A percentile compares a stretch with the other conserved stretches of the same genome.
These are phyloP conservation scores for Dimargaris xerosporica DNA, from an alignment of 192 early-diverging fungal species.

Conservation along the genomic window DNA sequence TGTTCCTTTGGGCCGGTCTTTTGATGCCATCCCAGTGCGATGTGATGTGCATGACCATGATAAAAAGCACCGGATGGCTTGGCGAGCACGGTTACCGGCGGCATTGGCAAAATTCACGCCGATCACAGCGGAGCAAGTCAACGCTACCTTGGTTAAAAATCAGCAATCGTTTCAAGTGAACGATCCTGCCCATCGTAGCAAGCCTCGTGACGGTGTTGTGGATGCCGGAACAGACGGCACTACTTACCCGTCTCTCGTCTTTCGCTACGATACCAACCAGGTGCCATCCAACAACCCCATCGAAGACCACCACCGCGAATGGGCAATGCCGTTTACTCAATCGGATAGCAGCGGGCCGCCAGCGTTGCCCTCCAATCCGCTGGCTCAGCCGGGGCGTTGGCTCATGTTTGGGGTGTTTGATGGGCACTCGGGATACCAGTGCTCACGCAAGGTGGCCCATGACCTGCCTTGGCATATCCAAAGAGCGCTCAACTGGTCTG, in stretches of 20 bases:
- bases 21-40: not conserved
- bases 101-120: not conserved
- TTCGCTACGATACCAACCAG: conserved; percentile 23
- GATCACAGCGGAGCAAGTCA: conserved; percentile 1
- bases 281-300: conserved; percentile 28
- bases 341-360: not conserved
- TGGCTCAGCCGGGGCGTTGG: conserved; percentile 8
- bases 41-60: not conserved
- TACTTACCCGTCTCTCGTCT: not conserved
- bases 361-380: no score
- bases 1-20: not conserved
- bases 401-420: conserved; percentile 24
- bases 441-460: not conserved
- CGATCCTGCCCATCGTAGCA: not conserved
- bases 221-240: not conserved
- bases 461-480: conserved; percentile 3
- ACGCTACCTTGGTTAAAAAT: not conserved
- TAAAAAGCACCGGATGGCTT: not conserved
- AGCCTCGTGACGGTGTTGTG: not conserved
- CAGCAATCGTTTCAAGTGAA: not conserved
- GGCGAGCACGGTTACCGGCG: not conserved
- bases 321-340: conserved; percentile 9
- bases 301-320: conserved; percentile 27
- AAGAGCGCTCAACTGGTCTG: not conserved
- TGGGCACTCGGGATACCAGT: conserved; percentile 22